These are phyloP conservation scores for Tricholoma flavovirens DNA, from an alignment of 768 basidiomycete genomes.

Conservation along the genomic window DNA sequence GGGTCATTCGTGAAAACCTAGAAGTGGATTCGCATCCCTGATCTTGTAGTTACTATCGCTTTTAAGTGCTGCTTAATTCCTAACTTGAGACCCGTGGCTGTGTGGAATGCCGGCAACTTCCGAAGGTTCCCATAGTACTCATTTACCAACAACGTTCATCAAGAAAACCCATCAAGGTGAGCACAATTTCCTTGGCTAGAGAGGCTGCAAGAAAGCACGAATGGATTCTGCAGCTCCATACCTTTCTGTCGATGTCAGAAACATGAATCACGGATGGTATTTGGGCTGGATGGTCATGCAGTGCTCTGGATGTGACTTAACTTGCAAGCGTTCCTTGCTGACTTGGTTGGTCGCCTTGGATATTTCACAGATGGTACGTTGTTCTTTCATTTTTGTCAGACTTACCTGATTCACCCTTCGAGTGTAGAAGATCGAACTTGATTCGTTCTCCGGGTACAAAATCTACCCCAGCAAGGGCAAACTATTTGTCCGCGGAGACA, in stretches of 20 bases:
- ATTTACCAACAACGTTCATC: constrained; percentile 9
- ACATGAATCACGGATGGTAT: constrained; percentile 15
- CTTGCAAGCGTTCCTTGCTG: constrained; percentile 6
- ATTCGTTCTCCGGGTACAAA: constrained; percentile 94
- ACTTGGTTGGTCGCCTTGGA: constrained; percentile 2
- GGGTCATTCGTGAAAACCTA: no score
- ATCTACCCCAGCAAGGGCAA: constrained; percentile 99
- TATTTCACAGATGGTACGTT: constrained; percentile 36
- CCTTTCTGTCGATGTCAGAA: constrained; percentile 13
- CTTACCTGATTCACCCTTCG: constrained; percentile 16
- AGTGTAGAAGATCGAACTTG: constrained; percentile 93
- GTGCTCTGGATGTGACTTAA: constrained; percentile 30
- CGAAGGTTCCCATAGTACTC: constrained; percentile 12
- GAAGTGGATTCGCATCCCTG: no score
- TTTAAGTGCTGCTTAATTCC: no score
- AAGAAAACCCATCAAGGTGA: constrained; percentile 56
- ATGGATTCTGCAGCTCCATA: constrained; percentile 13
- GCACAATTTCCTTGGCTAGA: constrained; percentile 30
- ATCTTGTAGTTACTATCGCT: no score
- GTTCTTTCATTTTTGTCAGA: background rate
- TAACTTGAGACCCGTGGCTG: background rate
- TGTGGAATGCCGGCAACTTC: constrained; percentile 12
- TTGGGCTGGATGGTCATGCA: constrained; percentile 37
- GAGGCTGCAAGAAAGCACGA: constrained; percentile 7
- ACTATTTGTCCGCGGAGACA: constrained; percentile 92